phyloP scores from a whole-genome alignment of 768 basidiomycete species.

The Leccinum rimulosum region DNA sequence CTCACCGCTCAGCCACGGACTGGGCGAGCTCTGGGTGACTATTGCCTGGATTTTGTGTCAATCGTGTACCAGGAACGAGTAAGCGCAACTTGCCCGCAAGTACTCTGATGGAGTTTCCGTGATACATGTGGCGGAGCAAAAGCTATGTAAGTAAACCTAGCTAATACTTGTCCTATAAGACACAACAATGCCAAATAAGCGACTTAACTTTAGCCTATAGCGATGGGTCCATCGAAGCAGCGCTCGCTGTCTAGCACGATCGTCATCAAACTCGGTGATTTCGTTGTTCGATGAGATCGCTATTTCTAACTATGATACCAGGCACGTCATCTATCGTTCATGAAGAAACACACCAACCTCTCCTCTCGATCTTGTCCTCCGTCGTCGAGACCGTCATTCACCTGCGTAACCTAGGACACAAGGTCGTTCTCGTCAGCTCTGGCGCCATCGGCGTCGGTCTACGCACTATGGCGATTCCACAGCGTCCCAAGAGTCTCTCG shows the following conservation, averaged over 20 bases:
- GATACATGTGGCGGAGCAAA: conserved; percentile 50
- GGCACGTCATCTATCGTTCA: conserved; percentile 97
- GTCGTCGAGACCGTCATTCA: conserved; percentile 88
- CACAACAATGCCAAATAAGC: conserved; percentile 18
- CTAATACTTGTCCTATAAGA: conserved; percentile 8
- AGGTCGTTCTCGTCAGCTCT: conserved; percentile 92
- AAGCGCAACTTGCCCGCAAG: conserved; percentile 55
- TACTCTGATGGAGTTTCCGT: conserved; percentile 78
- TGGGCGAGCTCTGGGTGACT: conserved; percentile 98
- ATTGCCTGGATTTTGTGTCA: conserved; percentile 62
- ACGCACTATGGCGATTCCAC: conserved; percentile 83
- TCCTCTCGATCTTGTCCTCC: conserved; percentile 87
- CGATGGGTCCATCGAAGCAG: conserved; percentile 20
- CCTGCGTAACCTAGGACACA: conserved; percentile 79
- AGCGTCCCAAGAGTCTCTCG: conserved; percentile 77
- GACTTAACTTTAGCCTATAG: neutral
- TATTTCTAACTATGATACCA: conserved; percentile 11
- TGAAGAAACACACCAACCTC: conserved; percentile 87
- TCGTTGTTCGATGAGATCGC: neutral
- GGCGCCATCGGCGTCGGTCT: conserved; percentile 98
- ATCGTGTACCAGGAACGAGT: conserved; percentile 4
- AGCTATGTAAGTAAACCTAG: neutral
- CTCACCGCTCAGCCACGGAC: conserved; percentile 95
- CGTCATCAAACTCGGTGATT: conserved; percentile 80
- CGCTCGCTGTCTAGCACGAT: conserved; percentile 54